Evolutionary conservation across 768 basidiomycete species (phyloP).

Genomic region (Trametes gibbosa): DNA sequence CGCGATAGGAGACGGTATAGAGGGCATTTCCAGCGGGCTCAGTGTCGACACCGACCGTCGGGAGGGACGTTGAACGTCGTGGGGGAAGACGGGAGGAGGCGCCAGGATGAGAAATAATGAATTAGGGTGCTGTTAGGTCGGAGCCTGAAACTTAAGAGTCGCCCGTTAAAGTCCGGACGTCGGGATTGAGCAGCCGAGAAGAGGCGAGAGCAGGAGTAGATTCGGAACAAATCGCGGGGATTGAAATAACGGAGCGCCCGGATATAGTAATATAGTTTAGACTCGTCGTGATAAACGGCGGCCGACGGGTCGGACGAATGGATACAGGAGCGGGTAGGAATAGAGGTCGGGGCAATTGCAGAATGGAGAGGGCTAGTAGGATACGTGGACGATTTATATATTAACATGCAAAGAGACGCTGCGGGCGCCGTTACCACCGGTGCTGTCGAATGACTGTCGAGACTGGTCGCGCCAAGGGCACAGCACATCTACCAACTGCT

Average conservation of each 20-base stretch:
- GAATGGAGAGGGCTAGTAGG: too few relatives aligned
- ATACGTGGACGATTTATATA: too few relatives aligned
- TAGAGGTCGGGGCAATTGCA: too few relatives aligned
- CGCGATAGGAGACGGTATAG: constrained; percentile 74
- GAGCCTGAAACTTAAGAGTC: background rate
- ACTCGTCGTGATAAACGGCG: too few relatives aligned
- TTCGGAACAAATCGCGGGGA: background rate
- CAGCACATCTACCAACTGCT: background rate
- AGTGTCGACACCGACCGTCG: constrained; percentile 7
- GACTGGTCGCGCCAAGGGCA: too few relatives aligned
- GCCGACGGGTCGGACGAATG: too few relatives aligned
- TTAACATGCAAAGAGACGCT: too few relatives aligned
- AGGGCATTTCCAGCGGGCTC: constrained; percentile 14
- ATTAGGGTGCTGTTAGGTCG: background rate
- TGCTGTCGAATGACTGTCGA: background rate
- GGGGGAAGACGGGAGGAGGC: background rate
- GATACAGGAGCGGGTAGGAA: too few relatives aligned
- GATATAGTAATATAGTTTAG: too few relatives aligned
- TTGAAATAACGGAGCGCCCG: background rate
- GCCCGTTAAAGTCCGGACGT: too few relatives aligned
- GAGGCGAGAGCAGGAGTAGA: background rate
- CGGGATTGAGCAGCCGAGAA: background rate
- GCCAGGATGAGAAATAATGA: background rate
- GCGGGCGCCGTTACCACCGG: too few relatives aligned
- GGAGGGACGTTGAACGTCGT: background rate